Evolutionary conservation across 164 flowering plant genomes (phyloP).

Genomic region (Chimonanthus praecox): DNA sequence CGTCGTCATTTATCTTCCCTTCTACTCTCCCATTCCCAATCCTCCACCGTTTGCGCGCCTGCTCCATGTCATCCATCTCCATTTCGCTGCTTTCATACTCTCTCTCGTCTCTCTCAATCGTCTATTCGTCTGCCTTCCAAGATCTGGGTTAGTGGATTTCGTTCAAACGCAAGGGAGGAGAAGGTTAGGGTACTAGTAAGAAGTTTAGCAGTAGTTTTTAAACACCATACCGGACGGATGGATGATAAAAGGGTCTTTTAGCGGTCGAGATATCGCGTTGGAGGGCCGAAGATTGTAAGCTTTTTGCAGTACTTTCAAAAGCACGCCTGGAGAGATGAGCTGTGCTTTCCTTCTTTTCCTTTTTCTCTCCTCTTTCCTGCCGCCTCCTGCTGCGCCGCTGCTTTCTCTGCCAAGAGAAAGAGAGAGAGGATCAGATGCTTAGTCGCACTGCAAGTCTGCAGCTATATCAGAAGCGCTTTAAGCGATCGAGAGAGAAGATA

Average conservation of each 20-base stretch:
- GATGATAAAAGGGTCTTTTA: slow-evolving; percentile 13
- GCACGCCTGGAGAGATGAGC: slow-evolving; percentile 22
- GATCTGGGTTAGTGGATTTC: neutral
- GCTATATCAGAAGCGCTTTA: neutral
- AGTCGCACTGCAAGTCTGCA: slow-evolving; percentile 1
- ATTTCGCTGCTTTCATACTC: slow-evolving; percentile 58
- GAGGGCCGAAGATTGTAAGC: slow-evolving; percentile 20
- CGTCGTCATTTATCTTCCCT: slow-evolving; percentile 20
- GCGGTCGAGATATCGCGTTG: slow-evolving; percentile 20
- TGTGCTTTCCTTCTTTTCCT: slow-evolving; percentile 7
- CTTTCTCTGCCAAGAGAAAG: neutral
- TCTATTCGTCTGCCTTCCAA: neutral
- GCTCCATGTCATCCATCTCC: slow-evolving; percentile 67
- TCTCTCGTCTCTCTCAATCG: slow-evolving; percentile 5
- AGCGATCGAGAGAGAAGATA: slow-evolving; percentile 1
- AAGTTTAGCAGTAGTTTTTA: slow-evolving; percentile 19
- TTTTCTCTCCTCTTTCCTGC: neutral
- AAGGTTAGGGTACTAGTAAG: slow-evolving; percentile 35
- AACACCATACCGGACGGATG: neutral
- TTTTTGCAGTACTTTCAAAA: slow-evolving; percentile 18
- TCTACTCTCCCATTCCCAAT: slow-evolving; percentile 30
- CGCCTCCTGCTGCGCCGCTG: neutral
- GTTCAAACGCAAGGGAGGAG: neutral
- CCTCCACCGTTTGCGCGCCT: slow-evolving; percentile 46
- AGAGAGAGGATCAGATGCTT: slow-evolving; percentile 12